Evolutionary conservation across 129 eudicot species (phyloP).

Genomic region (carrot (Daucus carota)): DH1_v3.0 NC_030383.2:44328501-44329000

Average conservation of each 20-base stretch:
- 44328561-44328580: slow-evolving; percentile 88
- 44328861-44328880: not conserved
- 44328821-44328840: not conserved
- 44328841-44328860: not conserved
- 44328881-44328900: slow-evolving; percentile 1
- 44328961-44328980: not conserved
- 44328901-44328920: not conserved
- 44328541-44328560: slow-evolving; percentile 86
- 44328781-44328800: not conserved
- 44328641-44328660: not conserved
- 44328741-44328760: not conserved
- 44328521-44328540: slow-evolving; percentile 29
- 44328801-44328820: not conserved
- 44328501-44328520: not conserved
- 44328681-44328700: not conserved
- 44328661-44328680: not conserved
- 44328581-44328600: slow-evolving; percentile 72
- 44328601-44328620: not conserved
- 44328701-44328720: not conserved
- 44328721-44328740: not conserved
- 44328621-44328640: not conserved
- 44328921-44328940: not conserved
- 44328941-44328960: not conserved
- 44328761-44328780: not conserved
- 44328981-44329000: not conserved